Conservation (phyloP, 768 basidiomycete genomes). For the Cyclocybe cylindracea region DNA sequence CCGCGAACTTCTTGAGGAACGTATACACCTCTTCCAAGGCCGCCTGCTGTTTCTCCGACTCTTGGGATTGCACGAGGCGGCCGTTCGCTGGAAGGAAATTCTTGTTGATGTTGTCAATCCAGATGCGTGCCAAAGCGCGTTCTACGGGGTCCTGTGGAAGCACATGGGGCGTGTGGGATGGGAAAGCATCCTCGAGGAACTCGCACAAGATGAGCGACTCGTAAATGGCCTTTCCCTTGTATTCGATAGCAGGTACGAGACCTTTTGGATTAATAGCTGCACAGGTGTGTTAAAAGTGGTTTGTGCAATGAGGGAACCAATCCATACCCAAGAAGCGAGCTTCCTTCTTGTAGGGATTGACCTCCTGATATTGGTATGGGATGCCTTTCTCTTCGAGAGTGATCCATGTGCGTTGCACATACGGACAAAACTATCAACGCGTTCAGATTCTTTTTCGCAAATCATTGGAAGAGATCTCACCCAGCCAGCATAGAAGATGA, state of each 20-base stretch:
- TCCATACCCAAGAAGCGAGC: slow-evolving; percentile 50
- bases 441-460: background rate
- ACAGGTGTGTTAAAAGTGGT: background rate
- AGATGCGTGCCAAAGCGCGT: slow-evolving; percentile 54
- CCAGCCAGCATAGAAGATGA: slow-evolving; percentile 65
- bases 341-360: slow-evolving; percentile 73
- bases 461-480: slow-evolving; percentile 30
- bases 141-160: slow-evolving; percentile 53
- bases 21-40: slow-evolving; percentile 28
- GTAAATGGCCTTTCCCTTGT: slow-evolving; percentile 60
- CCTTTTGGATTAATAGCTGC: slow-evolving; percentile 64
- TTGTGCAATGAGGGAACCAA: background rate
- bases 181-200: slow-evolving; percentile 66
- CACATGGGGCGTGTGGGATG: slow-evolving; percentile 42
- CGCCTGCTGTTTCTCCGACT: slow-evolving; percentile 24
- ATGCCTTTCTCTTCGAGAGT: slow-evolving; percentile 65
- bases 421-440: slow-evolving; percentile 54
- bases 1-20: slow-evolving; percentile 30
- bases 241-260: slow-evolving; percentile 56
- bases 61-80: slow-evolving; percentile 47
- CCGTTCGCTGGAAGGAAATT: slow-evolving; percentile 51
- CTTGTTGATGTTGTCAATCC: slow-evolving; percentile 59
- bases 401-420: slow-evolving; percentile 65
- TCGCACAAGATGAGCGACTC: slow-evolving; percentile 67
- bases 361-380: slow-evolving; percentile 67